Evolutionary conservation across 768 basidiomycete species (phyloP), one percentile per base, ranked within the genome.

Genomic region (Phanerodontia chrysosporium): DNA sequence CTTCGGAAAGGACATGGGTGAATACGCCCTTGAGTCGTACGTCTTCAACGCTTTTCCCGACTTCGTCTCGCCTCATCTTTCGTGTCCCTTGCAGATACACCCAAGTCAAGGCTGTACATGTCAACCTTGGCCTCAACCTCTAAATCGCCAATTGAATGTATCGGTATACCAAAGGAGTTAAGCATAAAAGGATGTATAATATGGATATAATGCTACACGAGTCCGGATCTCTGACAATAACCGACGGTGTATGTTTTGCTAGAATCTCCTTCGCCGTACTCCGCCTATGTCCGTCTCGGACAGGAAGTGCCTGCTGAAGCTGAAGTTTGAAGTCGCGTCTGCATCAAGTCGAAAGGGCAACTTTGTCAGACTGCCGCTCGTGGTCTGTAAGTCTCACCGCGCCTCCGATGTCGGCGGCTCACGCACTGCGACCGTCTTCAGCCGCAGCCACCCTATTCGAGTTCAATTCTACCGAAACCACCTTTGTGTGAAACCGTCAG

Each of bases 1-100:
- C 49, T 78, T 85, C 55, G 87, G 86, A 16, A 77, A 85, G 60
- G 86, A 87, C 66, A 69, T 82, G 49, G 83, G 86, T 55, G 79
- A 85, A 65, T 82, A 86, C 64, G 85, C 84, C 13, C 63, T 80
- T 57, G 72, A 76, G 46, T 79, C 79, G 82, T 83, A 59, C 18
- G 81, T 76, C 2, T 29, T 24, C 89, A 35, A 71, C 76, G 22
- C 2, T 3, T 24, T 25, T 42, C 22, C 56, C n/a, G 21, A 9
- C 21, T 36, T 16, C 14, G 18, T 45, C 39, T n/a, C 14, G 10
- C n/a, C 29, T 35, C 12, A 8, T 25, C 9, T 13, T 24, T 45
- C n/a, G 13, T 4, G 13, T n/a, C 42, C 55, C 1, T 46, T 22
- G 30, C 44, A 57, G 55, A 2, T 58, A 30, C 46, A 58, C 56